phyloP scores from a whole-genome alignment of 345 rosid species.

The Eucalyptus regnans region DNA sequence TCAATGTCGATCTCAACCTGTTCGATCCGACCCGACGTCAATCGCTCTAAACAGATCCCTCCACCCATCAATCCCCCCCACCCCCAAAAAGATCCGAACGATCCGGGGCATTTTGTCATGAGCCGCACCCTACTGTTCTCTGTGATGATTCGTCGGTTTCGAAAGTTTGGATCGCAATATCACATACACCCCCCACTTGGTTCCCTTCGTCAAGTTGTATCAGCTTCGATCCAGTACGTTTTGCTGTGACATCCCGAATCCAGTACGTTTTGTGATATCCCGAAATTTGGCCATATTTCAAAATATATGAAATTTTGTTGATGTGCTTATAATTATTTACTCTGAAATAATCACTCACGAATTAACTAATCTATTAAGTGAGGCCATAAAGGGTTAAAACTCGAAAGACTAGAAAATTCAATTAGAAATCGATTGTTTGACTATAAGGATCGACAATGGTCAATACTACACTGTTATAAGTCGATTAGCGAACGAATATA shows the following conservation, averaged over 20 bases:
- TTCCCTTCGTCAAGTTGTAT: too few relatives aligned
- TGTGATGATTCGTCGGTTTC: neutral
- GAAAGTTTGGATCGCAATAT: neutral
- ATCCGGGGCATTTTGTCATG: neutral
- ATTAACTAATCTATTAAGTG: rapidly evolving
- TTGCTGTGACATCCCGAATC: rapidly evolving
- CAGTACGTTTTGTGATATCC: rapidly evolving
- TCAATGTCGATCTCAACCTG: neutral
- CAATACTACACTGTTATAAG: rapidly evolving
- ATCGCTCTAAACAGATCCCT: neutral
- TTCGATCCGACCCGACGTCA: neutral
- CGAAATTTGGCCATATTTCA: rapidly evolving
- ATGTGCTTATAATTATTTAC: rapidly evolving
- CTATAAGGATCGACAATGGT: rapidly evolving
- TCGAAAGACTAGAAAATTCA: rapidly evolving
- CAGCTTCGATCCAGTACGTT: too few relatives aligned
- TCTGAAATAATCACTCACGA: rapidly evolving
- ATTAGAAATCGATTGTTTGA: rapidly evolving
- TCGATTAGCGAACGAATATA: too few relatives aligned
- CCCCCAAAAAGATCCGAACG: neutral
- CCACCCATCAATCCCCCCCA: neutral
- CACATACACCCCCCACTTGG: too few relatives aligned
- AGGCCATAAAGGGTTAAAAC: rapidly evolving
- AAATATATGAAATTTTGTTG: too few relatives aligned
- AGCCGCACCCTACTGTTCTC: neutral